Base-by-base conservation (phyloP, 2,329 filamentous ascomycete species). In the Colletotrichum higginsianum region DNA sequence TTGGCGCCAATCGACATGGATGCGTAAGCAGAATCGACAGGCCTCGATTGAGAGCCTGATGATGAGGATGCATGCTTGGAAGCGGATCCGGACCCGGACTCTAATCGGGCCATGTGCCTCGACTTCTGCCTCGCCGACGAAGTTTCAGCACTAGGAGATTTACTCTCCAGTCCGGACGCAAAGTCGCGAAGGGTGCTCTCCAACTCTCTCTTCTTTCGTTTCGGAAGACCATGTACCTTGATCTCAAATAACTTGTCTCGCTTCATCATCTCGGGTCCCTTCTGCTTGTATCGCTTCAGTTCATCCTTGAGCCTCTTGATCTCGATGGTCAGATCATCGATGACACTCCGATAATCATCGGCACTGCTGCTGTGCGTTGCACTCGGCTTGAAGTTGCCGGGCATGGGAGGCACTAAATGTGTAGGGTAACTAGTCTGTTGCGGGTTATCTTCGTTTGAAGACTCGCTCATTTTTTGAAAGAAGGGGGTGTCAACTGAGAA, bases 221-320 rank as follows among this genome's bases (percentile, higher is more conserved):
- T 86, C 0, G 93, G 88, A 50, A 97, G 81, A 0, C 92, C 90
- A 75, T 96, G 93, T 40, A 95, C 88, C 75, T 93, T 92, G 72
- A 97, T 90, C 79, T 97, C 94, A 75, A 97, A 96, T 0, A 97
- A 81, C 78, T 93, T 94, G 40, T 97, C 93, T 57, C 91, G 90
- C 44, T 91, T 88, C 61, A 95, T 82, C 74, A 92, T 88, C 52
- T 91, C 87, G 21, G 90, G 89, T 2, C 92, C 90, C 35, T 89
- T 82, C 73, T 90, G 90, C 79, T 93, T 92, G 73, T 93, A 93
- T 64, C 89, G 91, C 76, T 89, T 92, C 66, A 97, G 77, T 76
- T 91, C 90, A 75, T 92, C 90, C 82, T 92, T 95, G 72, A 97
- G 80, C 62, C 90, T 91, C 79, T 94, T 93, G 78, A 96, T 97